Conservation (phyloP, 768 basidiomycete genomes). For the Lactarius indigo region DNA sequence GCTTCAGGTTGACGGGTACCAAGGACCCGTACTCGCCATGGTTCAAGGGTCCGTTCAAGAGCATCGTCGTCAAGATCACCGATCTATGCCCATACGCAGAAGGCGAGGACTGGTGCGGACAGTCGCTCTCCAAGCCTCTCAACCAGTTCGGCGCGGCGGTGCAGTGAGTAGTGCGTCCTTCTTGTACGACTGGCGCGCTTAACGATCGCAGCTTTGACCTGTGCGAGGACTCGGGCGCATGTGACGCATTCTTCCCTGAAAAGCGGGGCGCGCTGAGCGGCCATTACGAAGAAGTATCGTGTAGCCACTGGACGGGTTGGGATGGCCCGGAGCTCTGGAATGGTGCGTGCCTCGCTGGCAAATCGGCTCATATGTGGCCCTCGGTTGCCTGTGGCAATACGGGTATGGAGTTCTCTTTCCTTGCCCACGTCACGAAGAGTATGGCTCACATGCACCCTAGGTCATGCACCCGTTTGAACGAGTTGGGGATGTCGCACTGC, state of each 20-base stretch:
- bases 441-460: background rate
- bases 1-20: conserved; percentile 53
- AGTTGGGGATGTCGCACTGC: background rate
- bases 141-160: conserved; percentile 35
- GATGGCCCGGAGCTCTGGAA: conserved; percentile 46
- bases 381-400: conserved; percentile 50
- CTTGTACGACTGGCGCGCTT: background rate
- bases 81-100: conserved; percentile 45
- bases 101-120: conserved; percentile 54
- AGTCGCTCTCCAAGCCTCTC: conserved; percentile 44
- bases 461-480: conserved; percentile 8
- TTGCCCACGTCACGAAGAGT: background rate
- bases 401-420: conserved; percentile 34
- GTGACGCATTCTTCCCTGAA: conserved; percentile 51
- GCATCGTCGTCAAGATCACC: conserved; percentile 51
- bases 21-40: conserved; percentile 51
- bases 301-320: conserved; percentile 55
- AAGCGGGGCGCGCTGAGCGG: conserved; percentile 52
- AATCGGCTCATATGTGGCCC: conserved; percentile 51
- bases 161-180: conserved; percentile 40
- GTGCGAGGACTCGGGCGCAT: conserved; percentile 54
- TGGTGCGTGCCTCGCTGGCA: conserved; percentile 50
- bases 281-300: conserved; percentile 52
- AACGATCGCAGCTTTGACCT: conserved; percentile 49
- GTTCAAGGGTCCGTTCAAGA: conserved; percentile 49